phyloP scores from a whole-genome alignment of 139 green algal species.

The Microglena sp. region DNA sequence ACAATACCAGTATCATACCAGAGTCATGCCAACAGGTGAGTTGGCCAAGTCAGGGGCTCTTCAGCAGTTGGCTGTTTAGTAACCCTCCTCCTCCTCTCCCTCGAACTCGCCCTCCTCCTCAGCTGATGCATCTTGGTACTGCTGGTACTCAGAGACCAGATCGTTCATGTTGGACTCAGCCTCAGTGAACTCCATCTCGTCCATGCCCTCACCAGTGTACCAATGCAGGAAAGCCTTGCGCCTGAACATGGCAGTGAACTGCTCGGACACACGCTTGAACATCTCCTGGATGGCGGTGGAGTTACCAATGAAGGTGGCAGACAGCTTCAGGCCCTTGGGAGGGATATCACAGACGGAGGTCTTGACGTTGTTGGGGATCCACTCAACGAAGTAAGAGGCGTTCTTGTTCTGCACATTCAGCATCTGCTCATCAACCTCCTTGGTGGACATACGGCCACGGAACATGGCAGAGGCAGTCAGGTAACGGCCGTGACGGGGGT shows the following conservation, averaged over 20 bases:
- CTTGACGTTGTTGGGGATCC: slow-evolving; percentile 99
- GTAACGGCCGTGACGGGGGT: slow-evolving; percentile 91
- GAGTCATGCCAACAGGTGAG: too few relatives aligned
- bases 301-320: slow-evolving; percentile 93
- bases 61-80: too few relatives aligned
- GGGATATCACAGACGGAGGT: slow-evolving; percentile 92
- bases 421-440: slow-evolving; percentile 92
- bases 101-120: slow-evolving; percentile 79
- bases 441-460: slow-evolving; percentile 78
- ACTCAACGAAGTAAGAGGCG: slow-evolving; percentile 95
- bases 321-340: slow-evolving; percentile 92
- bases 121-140: slow-evolving; percentile 94
- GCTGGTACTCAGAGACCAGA: slow-evolving; percentile 95
- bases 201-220: slow-evolving; percentile 96
- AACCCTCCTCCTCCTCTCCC: slow-evolving; percentile 26
- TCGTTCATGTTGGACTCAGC: slow-evolving; percentile 76
- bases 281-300: slow-evolving; percentile 91
- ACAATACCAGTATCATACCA: too few relatives aligned
- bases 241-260: slow-evolving; percentile 97
- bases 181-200: slow-evolving; percentile 99
- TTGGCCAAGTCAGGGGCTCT: too few relatives aligned
- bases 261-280: slow-evolving; percentile 87
- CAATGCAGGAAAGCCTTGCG: slow-evolving; percentile 96
- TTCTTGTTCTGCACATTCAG: slow-evolving; percentile 98
- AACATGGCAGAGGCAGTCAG: slow-evolving; percentile 77